phyloP scores from a whole-genome alignment of 2,329 filamentous ascomycete genomes.

The Fusarium pseudonygamai region DNA sequence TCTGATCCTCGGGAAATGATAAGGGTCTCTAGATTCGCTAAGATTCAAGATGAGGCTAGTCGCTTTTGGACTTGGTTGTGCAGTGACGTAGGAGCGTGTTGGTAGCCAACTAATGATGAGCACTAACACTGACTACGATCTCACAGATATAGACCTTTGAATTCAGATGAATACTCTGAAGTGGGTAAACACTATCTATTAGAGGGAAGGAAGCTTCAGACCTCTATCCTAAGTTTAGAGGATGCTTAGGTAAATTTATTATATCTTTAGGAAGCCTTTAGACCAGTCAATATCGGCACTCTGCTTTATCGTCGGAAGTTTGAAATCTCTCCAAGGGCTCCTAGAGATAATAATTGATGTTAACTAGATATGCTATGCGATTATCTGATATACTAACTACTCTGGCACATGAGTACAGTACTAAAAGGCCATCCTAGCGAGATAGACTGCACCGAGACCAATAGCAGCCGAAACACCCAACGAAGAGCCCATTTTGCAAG shows the following conservation, averaged over 20 bases:
- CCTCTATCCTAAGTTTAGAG: rapidly evolving
- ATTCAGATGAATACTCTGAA: background rate
- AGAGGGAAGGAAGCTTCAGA: rapidly evolving
- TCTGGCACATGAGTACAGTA: rapidly evolving
- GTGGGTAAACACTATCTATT: rapidly evolving
- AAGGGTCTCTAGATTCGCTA: background rate
- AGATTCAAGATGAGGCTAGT: background rate
- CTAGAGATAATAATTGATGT: background rate
- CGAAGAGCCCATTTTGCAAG: no score
- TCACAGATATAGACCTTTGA: rapidly evolving
- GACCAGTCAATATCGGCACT: background rate
- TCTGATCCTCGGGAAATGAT: background rate
- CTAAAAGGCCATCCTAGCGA: background rate
- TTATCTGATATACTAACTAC: rapidly evolving
- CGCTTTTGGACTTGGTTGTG: background rate
- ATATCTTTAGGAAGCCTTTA: rapidly evolving
- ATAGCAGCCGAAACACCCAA: background rate
- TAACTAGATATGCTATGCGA: rapidly evolving
- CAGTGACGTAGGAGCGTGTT: background rate
- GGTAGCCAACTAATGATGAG: background rate
- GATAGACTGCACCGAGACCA: background rate
- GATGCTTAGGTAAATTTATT: background rate
- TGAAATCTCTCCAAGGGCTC: rapidly evolving
- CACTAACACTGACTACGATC: rapidly evolving
- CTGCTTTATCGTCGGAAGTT: background rate